These are phyloP conservation scores for Mortierella sp. DNA, from an alignment of 371 early-diverging fungal species.

Conservation along the genomic window DNA sequence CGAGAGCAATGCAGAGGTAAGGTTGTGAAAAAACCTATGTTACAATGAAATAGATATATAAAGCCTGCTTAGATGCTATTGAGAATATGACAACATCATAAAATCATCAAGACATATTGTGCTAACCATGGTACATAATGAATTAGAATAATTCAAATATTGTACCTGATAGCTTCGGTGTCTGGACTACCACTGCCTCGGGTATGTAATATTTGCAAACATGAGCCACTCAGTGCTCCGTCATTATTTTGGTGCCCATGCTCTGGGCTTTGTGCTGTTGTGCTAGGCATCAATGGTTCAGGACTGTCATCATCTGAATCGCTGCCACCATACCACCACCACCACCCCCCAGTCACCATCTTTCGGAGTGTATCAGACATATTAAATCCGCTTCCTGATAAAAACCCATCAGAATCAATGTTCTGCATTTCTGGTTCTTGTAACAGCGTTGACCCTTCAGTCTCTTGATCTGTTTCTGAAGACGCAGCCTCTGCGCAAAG, in stretches of 20 bases:
- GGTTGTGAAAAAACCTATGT: conserved; percentile 40
- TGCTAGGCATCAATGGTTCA: conserved; percentile 18
- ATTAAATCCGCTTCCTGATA: conserved; percentile 12
- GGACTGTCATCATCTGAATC: conserved; percentile 31
- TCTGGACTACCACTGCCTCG: conserved; percentile 15
- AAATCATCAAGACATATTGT: too few relatives aligned
- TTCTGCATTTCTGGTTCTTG: neutral
- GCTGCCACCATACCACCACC: conserved; percentile 61
- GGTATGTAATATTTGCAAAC: conserved; percentile 26
- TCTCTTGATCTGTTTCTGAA: neutral
- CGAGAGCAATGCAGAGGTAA: conserved; percentile 25
- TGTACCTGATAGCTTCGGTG: conserved; percentile 49
- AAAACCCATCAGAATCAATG: neutral
- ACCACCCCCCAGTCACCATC: conserved; percentile 61
- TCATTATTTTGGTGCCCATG: neutral
- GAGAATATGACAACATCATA: neutral
- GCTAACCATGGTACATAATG: too few relatives aligned
- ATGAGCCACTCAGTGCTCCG: conserved; percentile 11
- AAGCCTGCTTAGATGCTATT: neutral
- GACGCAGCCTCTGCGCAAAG: conserved; percentile 21
- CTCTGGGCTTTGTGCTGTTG: conserved; percentile 4
- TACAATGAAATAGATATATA: neutral
- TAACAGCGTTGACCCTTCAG: neutral
- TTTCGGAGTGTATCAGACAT: conserved; percentile 52
- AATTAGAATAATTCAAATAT: neutral